Percentiles rank a stretch among this genome's conserved stretches.
Conservation (phyloP, 192 early-diverging fungal genomes). For the Cetraspora pellucida region DNA sequence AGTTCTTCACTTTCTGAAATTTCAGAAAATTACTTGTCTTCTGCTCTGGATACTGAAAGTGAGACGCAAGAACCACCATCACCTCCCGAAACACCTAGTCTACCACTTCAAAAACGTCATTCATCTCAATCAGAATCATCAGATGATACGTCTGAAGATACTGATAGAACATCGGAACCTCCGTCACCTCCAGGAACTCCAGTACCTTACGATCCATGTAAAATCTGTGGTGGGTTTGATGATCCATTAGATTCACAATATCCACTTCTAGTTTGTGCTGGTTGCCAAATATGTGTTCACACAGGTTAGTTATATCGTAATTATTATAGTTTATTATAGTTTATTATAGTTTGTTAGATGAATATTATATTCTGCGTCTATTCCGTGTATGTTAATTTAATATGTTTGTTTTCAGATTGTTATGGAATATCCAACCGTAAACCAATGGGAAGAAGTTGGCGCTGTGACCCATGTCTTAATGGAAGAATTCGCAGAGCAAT, state of each 20-base stretch:
- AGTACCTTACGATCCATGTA: background rate
- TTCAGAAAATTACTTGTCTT: background rate
- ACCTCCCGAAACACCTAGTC: background rate
- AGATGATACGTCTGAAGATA: background rate
- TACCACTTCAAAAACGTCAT: background rate
- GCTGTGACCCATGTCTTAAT: slow-evolving; percentile 7
- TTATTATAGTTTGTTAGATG: too few relatives aligned
- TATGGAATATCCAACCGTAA: background rate
- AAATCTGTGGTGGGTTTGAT: background rate
- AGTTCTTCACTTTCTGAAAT: background rate
- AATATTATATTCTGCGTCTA: background rate
- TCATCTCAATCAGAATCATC: too few relatives aligned
- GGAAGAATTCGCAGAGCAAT: background rate
- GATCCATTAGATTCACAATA: background rate
- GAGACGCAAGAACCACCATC: background rate
- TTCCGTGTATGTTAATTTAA: background rate
- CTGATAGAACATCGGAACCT: background rate
- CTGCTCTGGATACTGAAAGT: background rate
- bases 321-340: too few relatives aligned
- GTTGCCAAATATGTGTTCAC: background rate
- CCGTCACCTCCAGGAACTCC: background rate
- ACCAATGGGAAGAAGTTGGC: background rate
- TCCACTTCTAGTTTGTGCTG: background rate
- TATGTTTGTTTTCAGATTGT: background rate
- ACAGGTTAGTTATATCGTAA: background rate